Evolutionary conservation across 202 grass and related monocot species (phyloP).

Genomic region (Sporobolus alterniflorus): DNA sequence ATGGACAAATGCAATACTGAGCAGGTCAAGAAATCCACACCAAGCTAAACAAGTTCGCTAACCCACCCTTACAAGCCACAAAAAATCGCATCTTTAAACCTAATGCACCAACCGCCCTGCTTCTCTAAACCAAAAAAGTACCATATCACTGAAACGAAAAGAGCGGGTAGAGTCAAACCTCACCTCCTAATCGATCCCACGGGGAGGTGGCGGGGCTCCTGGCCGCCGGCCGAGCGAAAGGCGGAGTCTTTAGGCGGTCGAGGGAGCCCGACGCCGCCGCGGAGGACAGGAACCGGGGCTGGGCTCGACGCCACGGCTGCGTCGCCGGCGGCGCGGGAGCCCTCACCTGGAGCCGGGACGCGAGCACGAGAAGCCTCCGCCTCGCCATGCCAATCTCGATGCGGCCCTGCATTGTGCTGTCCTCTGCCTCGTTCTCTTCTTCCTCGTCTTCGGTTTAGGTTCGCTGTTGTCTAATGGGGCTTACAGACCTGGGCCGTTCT

Average conservation of each 20-base stretch:
- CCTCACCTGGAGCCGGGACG: conserved; percentile 8
- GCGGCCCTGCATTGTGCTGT: neutral
- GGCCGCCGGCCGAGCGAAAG: conserved; percentile 29
- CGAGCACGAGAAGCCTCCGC: conserved; percentile 39
- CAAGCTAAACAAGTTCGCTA: neutral
- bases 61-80: neutral
- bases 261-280: neutral
- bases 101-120: neutral
- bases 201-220: conserved; percentile 14
- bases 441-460: neutral
- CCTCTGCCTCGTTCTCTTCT: neutral
- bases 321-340: neutral
- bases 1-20: neutral
- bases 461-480: neutral
- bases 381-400: conserved; percentile 42
- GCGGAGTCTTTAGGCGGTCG: conserved; percentile 34
- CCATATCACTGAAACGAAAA: neutral
- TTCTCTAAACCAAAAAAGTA: neutral
- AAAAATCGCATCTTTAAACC: neutral
- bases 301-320: neutral
- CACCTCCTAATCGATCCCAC: conserved; percentile 53
- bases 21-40: neutral
- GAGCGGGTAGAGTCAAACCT: neutral
- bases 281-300: conserved; percentile 29
- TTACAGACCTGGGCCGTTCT: neutral